Evolutionary conservation across 2,329 filamentous ascomycete species (phyloP).

Genomic region (Hypoxylon sp.): DNA sequence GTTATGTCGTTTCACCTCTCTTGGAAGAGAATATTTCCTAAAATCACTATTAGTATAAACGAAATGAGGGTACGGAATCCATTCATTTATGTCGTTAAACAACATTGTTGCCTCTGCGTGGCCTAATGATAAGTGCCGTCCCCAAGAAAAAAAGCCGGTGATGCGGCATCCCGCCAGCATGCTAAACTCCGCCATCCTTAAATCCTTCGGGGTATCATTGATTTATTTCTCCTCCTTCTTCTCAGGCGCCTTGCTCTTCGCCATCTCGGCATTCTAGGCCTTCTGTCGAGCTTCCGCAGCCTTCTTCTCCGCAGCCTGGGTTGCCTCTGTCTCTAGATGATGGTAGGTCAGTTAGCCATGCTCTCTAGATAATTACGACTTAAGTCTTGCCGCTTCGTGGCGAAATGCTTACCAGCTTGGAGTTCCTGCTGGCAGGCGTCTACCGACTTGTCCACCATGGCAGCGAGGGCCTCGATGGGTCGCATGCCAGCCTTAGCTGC

Average conservation of each 20-base stretch:
- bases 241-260: background rate
- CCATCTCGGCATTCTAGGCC: background rate
- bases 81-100: no score
- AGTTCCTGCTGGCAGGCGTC: constrained; percentile 28
- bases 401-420: constrained; percentile 13
- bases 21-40: no score
- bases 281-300: constrained; percentile 10
- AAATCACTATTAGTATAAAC: no score
- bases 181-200: no score
- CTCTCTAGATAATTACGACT: background rate
- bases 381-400: background rate
- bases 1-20: no score
- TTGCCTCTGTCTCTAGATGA: constrained; percentile 15
- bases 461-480: constrained; percentile 29
- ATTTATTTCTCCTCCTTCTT: background rate
- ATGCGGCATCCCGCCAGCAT: no score
- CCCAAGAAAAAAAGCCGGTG: no score
- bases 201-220: no score
- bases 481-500: constrained; percentile 10
- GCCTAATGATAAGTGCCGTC: no score
- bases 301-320: constrained; percentile 17
- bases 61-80: no score
- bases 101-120: no score
- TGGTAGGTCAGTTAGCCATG: background rate
- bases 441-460: constrained; percentile 24